These are phyloP conservation scores for Fusarium pseudonygamai DNA, from an alignment of 2,329 filamentous ascomycete species.

Conservation along the genomic window DNA sequence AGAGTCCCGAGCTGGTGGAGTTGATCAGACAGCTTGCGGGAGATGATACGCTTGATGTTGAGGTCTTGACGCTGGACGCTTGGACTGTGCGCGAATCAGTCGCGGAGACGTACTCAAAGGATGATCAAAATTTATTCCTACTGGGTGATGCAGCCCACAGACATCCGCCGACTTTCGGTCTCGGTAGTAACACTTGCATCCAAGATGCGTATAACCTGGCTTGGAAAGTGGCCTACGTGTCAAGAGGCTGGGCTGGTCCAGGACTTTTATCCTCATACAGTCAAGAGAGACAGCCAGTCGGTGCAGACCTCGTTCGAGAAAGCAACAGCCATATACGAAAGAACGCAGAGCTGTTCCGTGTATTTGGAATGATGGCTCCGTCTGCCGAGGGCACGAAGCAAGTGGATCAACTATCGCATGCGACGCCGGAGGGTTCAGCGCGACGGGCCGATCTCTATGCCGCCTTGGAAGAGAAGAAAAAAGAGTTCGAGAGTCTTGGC, in stretches of 20 bases:
- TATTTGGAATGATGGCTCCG: background rate
- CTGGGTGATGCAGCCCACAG: background rate
- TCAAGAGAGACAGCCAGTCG: background rate
- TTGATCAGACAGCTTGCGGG: background rate
- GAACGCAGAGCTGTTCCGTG: background rate
- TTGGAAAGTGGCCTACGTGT: rapidly evolving
- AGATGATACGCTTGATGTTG: background rate
- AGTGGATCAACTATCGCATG: background rate
- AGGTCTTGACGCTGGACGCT: background rate
- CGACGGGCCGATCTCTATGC: background rate
- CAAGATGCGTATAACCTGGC: background rate
- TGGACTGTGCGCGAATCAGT: background rate
- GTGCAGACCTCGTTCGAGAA: background rate
- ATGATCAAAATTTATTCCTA: background rate
- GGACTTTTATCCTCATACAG: background rate
- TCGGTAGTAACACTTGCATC: background rate
- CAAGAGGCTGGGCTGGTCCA: background rate
- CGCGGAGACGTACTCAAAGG: background rate
- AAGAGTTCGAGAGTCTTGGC: background rate
- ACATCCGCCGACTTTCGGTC: background rate
- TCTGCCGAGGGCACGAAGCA: background rate
- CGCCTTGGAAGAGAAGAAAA: background rate
- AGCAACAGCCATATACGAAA: background rate
- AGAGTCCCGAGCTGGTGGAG: background rate
- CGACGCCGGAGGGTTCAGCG: background rate